phyloP scores from a whole-genome alignment of 2,329 filamentous ascomycete genomes.

The Westerdykella ornata region DNA sequence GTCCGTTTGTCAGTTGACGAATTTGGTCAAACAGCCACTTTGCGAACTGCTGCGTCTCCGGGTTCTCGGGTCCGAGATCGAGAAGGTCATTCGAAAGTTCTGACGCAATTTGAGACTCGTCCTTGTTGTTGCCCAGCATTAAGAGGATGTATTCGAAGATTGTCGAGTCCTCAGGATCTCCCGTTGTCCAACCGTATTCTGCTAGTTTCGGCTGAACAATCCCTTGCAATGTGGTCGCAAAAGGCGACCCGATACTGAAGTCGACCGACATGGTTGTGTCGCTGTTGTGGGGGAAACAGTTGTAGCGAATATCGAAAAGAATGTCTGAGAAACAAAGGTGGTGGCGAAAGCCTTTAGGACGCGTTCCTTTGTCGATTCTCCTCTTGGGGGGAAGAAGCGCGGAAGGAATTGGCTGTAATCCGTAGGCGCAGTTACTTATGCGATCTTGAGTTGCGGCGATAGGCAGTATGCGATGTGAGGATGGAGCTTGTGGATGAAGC shows the following conservation, averaged over 20 bases:
- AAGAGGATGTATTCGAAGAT: slow-evolving; percentile 94
- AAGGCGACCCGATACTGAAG: slow-evolving; percentile 67
- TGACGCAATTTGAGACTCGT: slow-evolving; percentile 76
- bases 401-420: too few species aligned
- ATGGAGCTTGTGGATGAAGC: slow-evolving; percentile 5
- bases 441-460: slow-evolving; percentile 11
- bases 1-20: slow-evolving; percentile 50
- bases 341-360: not conserved
- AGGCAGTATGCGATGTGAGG: not conserved
- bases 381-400: not conserved
- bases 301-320: not conserved
- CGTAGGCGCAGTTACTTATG: not conserved
- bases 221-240: slow-evolving; percentile 75
- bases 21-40: slow-evolving; percentile 92
- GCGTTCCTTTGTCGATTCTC: not conserved
- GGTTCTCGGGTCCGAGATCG: slow-evolving; percentile 72
- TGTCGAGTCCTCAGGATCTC: slow-evolving; percentile 71
- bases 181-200: slow-evolving; percentile 86
- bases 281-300: not conserved
- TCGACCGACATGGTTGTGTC: slow-evolving; percentile 64
- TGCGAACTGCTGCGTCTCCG: slow-evolving; percentile 74
- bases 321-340: not conserved
- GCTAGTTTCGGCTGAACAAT: slow-evolving; percentile 85
- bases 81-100: slow-evolving; percentile 87
- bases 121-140: slow-evolving; percentile 94